Base-by-base conservation (phyloP, 805 yeast species). In the Blastobotrys peoriensis region DNA sequence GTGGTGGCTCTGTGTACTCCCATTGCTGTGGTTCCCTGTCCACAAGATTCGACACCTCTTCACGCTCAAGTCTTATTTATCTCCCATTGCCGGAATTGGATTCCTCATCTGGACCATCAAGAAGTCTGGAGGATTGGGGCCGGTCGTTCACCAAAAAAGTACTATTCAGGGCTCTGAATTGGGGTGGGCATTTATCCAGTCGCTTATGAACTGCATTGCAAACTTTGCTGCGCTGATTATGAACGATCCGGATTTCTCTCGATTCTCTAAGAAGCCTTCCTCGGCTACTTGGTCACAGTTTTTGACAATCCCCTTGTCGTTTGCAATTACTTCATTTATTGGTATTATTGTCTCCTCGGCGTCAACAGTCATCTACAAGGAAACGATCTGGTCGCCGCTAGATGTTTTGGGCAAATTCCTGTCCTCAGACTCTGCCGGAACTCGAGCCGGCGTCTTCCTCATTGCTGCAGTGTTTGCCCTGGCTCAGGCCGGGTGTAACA, bases 201-300 rank as follows among this genome's bases (percentile, higher is more conserved):
- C 91, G 3, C 71, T 80, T 25, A 84, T 88, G 95, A 82, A 80
- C 64, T 74, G 88, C 17, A 67, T 87, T 50, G 85, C 94, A 21
- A 87, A 86, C 65, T 87, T 87, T 59, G 93, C 95, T 3, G 83
- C 96, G n/a, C 73, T 87, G 57, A 83, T 88, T 58, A 75, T 83
- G 43, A 87, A 87, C 65, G 85, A 93, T 13, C 94, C 96, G 1
- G 96, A 87, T 69, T 87, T 87, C 64, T 74, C 95, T 20, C 77
- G 96, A 63, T 82, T 86, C 66, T 83, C 95, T 6, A 74, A 71
- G 51, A 79, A 77, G 18, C 70, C 74, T 41, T 62, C 55, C 36
- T 67, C 76, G 17, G 71, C 81, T 3, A 56, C 69, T n/a, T 69
- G 72, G 62, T 73, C 86, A 1, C 87, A 81, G 62, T 55, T 58